Percentiles rank a stretch among this genome's conserved stretches.
These are phyloP conservation scores for Mycena vitilis DNA, from an alignment of 768 basidiomycete genomes.

Conservation along the genomic window DNA sequence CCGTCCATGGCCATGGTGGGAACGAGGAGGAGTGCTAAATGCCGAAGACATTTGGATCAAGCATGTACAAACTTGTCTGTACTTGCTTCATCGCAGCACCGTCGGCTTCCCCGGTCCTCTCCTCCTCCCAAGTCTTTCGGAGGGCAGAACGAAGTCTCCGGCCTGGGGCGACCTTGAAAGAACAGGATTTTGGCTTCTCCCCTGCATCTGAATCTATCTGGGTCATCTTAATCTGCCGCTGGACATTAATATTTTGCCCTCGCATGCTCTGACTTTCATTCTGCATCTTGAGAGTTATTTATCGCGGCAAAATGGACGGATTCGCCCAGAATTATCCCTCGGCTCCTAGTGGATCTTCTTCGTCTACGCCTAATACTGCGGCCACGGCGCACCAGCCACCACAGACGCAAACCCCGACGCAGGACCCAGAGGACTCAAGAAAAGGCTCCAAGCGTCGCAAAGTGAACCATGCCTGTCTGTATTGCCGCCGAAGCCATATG, in stretches of 20 bases:
- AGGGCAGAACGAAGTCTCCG: too few species aligned
- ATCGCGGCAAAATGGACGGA: constrained; percentile 26
- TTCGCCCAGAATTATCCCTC: constrained; percentile 29
- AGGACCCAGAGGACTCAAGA: constrained; percentile 57
- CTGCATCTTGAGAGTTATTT: constrained; percentile 3
- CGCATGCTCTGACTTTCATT: background rate
- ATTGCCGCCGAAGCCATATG: constrained; percentile 94
- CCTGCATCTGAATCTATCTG: background rate
- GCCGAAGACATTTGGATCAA: background rate
- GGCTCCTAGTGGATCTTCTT: constrained; percentile 15
- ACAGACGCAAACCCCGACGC: constrained; percentile 5
- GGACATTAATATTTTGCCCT: background rate
- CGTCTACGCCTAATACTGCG: background rate
- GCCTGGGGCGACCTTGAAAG: too few species aligned
- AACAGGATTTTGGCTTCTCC: too few species aligned
- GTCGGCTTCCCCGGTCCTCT: background rate
- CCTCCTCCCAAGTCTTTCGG: too few species aligned
- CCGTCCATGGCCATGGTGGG: constrained; percentile 23
- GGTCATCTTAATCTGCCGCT: background rate
- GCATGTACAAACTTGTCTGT: too few species aligned
- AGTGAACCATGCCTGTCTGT: constrained; percentile 93
- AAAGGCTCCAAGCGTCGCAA: constrained; percentile 78
- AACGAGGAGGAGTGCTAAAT: background rate
- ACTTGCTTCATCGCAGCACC: too few species aligned
- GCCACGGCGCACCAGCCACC: constrained; percentile 2